Evolutionary conservation across 2,329 filamentous ascomycete species (phyloP).

Genomic region (Botryotinia convoluta): DNA sequence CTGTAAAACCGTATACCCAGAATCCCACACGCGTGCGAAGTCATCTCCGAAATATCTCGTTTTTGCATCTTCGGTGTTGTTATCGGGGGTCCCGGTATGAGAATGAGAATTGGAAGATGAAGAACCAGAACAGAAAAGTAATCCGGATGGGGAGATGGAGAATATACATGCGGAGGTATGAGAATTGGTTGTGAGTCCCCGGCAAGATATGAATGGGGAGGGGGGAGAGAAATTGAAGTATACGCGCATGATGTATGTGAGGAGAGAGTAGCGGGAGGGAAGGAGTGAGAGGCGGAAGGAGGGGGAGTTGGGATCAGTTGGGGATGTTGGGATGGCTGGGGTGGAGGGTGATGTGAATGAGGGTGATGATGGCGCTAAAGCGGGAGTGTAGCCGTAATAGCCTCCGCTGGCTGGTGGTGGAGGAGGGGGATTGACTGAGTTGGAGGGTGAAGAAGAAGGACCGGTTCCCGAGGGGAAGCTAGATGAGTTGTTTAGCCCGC

Average conservation of each 20-base stretch:
- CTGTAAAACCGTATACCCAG: background rate
- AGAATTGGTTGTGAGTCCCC: background rate
- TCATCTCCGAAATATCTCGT: background rate
- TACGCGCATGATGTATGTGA: background rate
- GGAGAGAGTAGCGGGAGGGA: background rate
- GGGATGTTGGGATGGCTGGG: background rate
- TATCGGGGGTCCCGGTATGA: too few relatives aligned
- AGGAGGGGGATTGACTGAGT: background rate
- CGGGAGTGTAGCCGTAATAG: background rate
- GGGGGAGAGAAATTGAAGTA: background rate
- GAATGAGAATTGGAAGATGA: background rate
- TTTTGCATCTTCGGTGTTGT: too few relatives aligned
- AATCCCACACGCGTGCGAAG: background rate
- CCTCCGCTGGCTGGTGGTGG: background rate
- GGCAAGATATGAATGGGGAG: background rate
- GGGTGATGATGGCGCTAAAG: background rate
- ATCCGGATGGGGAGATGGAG: background rate
- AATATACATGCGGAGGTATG: background rate
- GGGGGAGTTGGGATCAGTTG: background rate
- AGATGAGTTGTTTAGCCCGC: background rate
- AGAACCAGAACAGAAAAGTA: background rate
- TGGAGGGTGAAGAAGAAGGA: background rate
- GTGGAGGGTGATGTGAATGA: background rate
- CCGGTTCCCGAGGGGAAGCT: background rate
- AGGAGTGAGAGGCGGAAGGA: conserved; percentile 7